These are phyloP conservation scores for Kuraishia borneana DNA, from an alignment of 805 yeast species.

Conservation along the genomic window DNA sequence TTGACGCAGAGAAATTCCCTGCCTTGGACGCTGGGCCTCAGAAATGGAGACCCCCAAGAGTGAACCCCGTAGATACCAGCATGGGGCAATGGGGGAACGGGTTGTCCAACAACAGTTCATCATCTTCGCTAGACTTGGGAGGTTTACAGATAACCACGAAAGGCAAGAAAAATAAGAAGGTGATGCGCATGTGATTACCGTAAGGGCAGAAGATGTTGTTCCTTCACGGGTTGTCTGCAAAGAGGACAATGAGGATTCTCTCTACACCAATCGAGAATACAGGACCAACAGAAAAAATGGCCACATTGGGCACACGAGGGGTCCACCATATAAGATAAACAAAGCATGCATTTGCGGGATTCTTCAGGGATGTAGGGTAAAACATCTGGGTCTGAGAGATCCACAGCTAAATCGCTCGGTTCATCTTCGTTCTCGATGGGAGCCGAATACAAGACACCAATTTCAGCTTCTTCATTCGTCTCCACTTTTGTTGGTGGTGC, in stretches of 20 bases:
- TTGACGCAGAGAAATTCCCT: slow-evolving; percentile 12
- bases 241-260: slow-evolving; percentile 87
- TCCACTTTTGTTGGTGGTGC: too few species aligned
- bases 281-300: slow-evolving; percentile 87
- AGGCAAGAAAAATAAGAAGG: slow-evolving; percentile 24
- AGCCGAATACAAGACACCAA: not conserved
- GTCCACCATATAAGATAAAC: slow-evolving; percentile 66
- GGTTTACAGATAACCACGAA: slow-evolving; percentile 7
- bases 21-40: slow-evolving; percentile 24
- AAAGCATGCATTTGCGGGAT: slow-evolving; percentile 74
- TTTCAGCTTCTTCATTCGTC: slow-evolving; percentile 4
- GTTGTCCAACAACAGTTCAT: slow-evolving; percentile 1
- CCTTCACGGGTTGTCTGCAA: slow-evolving; percentile 63
- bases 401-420: slow-evolving; percentile 20
- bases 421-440: slow-evolving; percentile 4
- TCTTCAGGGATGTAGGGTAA: slow-evolving; percentile 60
- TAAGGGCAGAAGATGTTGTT: slow-evolving; percentile 52
- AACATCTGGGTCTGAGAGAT: slow-evolving; percentile 41
- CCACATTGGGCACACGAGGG: slow-evolving; percentile 90
- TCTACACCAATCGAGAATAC: slow-evolving; percentile 82
- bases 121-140: slow-evolving; percentile 11
- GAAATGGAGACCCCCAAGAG: slow-evolving; percentile 41
- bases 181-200: slow-evolving; percentile 39
- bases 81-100: slow-evolving; percentile 20
- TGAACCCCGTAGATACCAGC: slow-evolving; percentile 31